These are phyloP conservation scores for Colletotrichum phormii DNA, from an alignment of 2,329 filamentous ascomycete genomes.

Conservation along the genomic window DNA sequence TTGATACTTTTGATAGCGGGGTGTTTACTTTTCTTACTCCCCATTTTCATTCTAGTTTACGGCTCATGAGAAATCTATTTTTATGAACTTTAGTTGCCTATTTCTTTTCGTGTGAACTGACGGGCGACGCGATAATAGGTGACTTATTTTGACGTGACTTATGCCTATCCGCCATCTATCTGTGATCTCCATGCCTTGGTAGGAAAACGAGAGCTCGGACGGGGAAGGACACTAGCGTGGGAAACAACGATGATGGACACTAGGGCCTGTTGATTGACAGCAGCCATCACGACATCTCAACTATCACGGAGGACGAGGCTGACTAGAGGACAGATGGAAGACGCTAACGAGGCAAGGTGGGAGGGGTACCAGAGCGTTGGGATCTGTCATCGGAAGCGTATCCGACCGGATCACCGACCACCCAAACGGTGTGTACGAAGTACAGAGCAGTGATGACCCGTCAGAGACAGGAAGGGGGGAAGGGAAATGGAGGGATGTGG, in stretches of 20 bases:
- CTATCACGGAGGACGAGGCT: neutral
- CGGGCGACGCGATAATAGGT: too few species aligned
- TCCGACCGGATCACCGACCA: neutral
- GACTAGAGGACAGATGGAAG: neutral
- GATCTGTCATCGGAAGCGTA: neutral
- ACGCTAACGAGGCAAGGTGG: neutral
- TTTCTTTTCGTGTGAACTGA: neutral
- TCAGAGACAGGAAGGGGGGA: neutral
- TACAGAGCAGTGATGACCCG: neutral
- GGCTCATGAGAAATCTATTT: conserved; percentile 22
- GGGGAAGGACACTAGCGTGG: neutral
- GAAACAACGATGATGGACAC: neutral
- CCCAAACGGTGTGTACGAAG: neutral
- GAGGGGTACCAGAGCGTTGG: neutral
- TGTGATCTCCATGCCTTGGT: neutral
- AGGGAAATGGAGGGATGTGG: neutral
- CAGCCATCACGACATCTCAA: neutral
- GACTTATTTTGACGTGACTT: neutral
- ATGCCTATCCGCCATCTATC: neutral
- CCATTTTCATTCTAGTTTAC: conserved; percentile 4
- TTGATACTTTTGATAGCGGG: conserved; percentile 17
- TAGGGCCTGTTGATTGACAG: neutral
- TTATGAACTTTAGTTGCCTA: neutral
- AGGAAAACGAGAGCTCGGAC: neutral
- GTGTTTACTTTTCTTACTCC: neutral